A percentile compares a stretch with the other conserved stretches of the same genome.
These are phyloP conservation scores for Flaveria linearis DNA, from an alignment of 129 eudicot genomes.

Conservation along the genomic window DNA sequence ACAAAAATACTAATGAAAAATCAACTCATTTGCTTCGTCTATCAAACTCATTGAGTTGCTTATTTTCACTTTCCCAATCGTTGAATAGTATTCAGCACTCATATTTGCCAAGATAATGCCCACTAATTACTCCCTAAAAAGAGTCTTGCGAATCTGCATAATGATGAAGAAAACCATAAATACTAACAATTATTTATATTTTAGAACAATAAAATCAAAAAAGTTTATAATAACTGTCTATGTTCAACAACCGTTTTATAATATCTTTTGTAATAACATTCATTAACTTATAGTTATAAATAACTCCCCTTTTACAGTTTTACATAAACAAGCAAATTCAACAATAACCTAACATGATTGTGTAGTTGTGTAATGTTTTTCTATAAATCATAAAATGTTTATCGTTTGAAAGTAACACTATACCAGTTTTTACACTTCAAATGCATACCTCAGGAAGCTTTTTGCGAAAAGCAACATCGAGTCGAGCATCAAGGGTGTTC, in stretches of 20 bases:
- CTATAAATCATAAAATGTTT: background rate
- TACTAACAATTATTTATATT: background rate
- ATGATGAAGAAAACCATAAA: background rate
- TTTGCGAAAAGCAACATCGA: slow-evolving; percentile 52
- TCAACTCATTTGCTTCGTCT: background rate
- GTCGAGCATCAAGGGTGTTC: slow-evolving; percentile 62
- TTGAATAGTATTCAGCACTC: slow-evolving; percentile 25
- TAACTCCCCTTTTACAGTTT: background rate
- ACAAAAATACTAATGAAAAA: background rate
- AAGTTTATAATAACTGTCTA: background rate
- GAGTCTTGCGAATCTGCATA: slow-evolving; percentile 68
- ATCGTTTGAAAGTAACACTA: background rate
- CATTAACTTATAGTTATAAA: background rate
- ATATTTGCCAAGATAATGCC: background rate
- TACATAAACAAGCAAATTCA: background rate
- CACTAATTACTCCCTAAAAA: slow-evolving; percentile 37
- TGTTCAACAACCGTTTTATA: background rate
- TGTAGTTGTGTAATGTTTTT: background rate
- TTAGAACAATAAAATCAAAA: background rate
- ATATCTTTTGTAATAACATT: background rate
- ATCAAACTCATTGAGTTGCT: slow-evolving; percentile 25
- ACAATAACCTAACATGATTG: background rate
- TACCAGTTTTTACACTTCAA: background rate
- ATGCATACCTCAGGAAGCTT: slow-evolving; percentile 51
- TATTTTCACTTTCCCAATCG: slow-evolving; percentile 20